A percentile compares a stretch with the other conserved stretches of the same genome.
These are phyloP conservation scores for Fraxinus albicans DNA, from an alignment of 305 asterid genomes.

Conservation along the genomic window DNA sequence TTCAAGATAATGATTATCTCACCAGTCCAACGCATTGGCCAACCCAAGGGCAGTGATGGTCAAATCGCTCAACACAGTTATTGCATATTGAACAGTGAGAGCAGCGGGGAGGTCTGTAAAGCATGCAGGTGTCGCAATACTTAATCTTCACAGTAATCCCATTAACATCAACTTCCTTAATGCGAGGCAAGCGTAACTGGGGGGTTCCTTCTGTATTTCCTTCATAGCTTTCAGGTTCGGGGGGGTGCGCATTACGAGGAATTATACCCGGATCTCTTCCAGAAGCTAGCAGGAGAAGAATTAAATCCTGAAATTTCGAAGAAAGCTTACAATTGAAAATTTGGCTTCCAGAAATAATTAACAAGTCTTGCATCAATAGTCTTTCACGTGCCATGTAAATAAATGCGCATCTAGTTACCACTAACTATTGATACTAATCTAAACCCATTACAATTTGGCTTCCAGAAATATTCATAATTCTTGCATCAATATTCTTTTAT, in stretches of 20 bases:
- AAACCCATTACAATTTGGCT: neutral
- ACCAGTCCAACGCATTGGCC: constrained; percentile 99
- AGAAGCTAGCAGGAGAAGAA: constrained; percentile 83
- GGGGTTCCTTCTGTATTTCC: constrained; percentile 80
- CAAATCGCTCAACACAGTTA: constrained; percentile 91
- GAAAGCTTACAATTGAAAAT: constrained; percentile 9
- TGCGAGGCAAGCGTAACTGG: constrained; percentile 76
- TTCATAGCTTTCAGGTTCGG: constrained; percentile 91
- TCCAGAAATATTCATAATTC: no score
- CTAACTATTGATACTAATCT: neutral
- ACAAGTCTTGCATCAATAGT: neutral
- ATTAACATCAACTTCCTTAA: constrained; percentile 86
- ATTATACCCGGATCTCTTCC: constrained; percentile 98
- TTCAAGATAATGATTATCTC: constrained; percentile 21
- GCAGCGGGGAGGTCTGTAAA: constrained; percentile 96
- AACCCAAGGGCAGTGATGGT: constrained; percentile 99
- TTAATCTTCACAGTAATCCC: constrained; percentile 79
- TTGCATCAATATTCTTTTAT: neutral
- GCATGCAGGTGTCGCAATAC: constrained; percentile 97
- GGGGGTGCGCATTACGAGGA: constrained; percentile 95
- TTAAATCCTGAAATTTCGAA: constrained; percentile 59
- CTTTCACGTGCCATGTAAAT: neutral
- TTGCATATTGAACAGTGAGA: constrained; percentile 98
- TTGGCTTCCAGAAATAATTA: neutral
- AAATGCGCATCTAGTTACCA: neutral